phyloP scores from a whole-genome alignment of 352 stramenopile species.

The Plasmopara muralis region DNA sequence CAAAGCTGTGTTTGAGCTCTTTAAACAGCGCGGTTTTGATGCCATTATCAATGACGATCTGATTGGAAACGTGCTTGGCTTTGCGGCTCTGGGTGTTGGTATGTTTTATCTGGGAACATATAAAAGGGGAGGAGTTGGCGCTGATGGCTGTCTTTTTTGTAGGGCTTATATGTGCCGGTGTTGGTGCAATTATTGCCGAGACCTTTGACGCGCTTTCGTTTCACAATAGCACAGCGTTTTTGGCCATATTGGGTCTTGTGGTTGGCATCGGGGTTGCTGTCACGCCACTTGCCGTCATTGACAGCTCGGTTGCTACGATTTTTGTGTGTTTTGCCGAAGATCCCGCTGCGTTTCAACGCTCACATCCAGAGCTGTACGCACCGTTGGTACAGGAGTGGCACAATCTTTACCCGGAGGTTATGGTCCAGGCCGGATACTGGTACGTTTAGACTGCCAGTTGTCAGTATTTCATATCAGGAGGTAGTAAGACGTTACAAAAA shows the following conservation, averaged over 20 bases:
- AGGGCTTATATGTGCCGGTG: constrained; percentile 70
- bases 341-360: constrained; percentile 66
- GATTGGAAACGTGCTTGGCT: constrained; percentile 87
- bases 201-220: constrained; percentile 46
- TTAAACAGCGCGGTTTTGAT: constrained; percentile 90
- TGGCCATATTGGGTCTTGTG: constrained; percentile 83
- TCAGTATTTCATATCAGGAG: background rate
- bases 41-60: constrained; percentile 96
- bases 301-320: constrained; percentile 92
- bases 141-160: background rate
- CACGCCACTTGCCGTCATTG: constrained; percentile 89
- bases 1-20: constrained; percentile 90
- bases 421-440: constrained; percentile 84
- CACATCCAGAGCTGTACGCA: constrained; percentile 78
- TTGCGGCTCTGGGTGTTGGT: constrained; percentile 87
- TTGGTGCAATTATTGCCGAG: constrained; percentile 46
- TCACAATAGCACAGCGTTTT: constrained; percentile 61
- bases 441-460: constrained; percentile 29
- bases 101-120: constrained; percentile 9
- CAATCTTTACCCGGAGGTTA: constrained; percentile 84
- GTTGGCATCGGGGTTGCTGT: constrained; percentile 83
- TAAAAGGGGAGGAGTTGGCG: background rate
- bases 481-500: background rate
- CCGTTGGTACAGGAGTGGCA: constrained; percentile 83
- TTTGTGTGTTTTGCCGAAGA: constrained; percentile 96